Base-by-base conservation (phyloP, 202 grass and related monocot species). In the Panicum virgatum region DNA sequence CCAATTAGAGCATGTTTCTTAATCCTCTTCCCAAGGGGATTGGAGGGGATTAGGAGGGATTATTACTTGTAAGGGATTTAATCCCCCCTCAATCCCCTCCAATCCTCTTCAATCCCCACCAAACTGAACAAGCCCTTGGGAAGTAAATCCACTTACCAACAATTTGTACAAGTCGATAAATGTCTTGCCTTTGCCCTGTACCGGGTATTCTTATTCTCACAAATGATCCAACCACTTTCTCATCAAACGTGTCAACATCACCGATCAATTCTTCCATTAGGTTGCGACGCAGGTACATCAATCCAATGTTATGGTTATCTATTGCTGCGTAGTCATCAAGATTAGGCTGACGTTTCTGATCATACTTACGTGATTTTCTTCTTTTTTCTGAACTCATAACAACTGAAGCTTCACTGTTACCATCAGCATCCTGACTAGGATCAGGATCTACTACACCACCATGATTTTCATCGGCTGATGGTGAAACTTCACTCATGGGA, bases 401-500 rank as follows among this genome's bases (percentile, higher is more conserved):
- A 32, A 80, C 78, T 72, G 93, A 89, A 79, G 89, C 84, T 87
- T 96, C 92, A 90, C 85, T 96, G 75, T 90, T 90, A 86, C 78
- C 91, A 87, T 94, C 91, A 72, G 79, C 91, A 78, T 86, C 88
- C 79, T 82, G 87, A 67, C 80, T 89, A 78, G 91, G 86, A 78
- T 99, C 93, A 70, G 97, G 97, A 71, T 99, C 91, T 53, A 99
- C 91, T 82, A 99, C 97, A 66, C 97, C 96, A 86, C 96, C 93
- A 23, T 96, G 89, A 62, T 92, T 93, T 66, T 90, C 97, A 86
- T 93, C 93, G 0, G 72, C 85, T 88, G 91, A 73, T 56, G 89
- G 85, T 79, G 87, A 81, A 36, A 75, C 80, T 79, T 96, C 96
- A 68, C 77, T 85, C 78, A 57, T 73, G 19, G 86, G 47, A 58